These are phyloP conservation scores for Ceratocystis destructans DNA, from an alignment of 2,329 filamentous ascomycete species.

Conservation along the genomic window DNA sequence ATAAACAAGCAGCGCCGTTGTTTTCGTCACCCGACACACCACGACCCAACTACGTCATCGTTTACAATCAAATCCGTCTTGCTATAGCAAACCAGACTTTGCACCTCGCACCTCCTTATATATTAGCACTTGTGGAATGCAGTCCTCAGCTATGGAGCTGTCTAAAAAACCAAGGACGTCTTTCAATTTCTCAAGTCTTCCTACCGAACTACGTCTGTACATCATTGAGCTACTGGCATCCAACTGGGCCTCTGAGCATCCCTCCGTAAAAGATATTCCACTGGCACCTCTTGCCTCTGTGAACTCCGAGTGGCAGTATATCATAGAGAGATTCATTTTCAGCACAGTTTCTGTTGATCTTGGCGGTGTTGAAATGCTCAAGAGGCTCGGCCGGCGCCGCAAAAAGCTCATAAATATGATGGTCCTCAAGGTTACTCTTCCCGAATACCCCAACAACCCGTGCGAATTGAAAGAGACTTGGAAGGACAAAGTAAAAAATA, in stretches of 20 bases:
- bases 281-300: slow-evolving; percentile 14
- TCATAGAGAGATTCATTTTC: slow-evolving; percentile 19
- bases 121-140: not conserved
- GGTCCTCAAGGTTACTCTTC: slow-evolving; percentile 16
- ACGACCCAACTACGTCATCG: slow-evolving; percentile 2
- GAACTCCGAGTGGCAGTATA: slow-evolving; percentile 17
- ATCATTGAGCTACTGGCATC: slow-evolving; percentile 5
- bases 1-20: not conserved
- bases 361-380: not conserved
- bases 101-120: not conserved
- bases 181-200: slow-evolving; percentile 1
- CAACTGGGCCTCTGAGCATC: slow-evolving; percentile 5
- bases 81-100: not conserved
- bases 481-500: slow-evolving; percentile 18
- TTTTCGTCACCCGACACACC: not conserved
- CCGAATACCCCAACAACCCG: slow-evolving; percentile 14
- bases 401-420: slow-evolving; percentile 14
- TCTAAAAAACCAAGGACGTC: not conserved
- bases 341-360: slow-evolving; percentile 12
- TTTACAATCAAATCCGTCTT: not conserved
- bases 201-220: slow-evolving; percentile 6
- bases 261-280: not conserved
- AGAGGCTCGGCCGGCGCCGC: slow-evolving; percentile 8
- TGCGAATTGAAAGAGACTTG: slow-evolving; percentile 19
- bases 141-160: not conserved